Evolutionary conservation across 1,139 yeast genomes (phyloP).

Genomic region (Saccharomycopsis hybrid): DNA sequence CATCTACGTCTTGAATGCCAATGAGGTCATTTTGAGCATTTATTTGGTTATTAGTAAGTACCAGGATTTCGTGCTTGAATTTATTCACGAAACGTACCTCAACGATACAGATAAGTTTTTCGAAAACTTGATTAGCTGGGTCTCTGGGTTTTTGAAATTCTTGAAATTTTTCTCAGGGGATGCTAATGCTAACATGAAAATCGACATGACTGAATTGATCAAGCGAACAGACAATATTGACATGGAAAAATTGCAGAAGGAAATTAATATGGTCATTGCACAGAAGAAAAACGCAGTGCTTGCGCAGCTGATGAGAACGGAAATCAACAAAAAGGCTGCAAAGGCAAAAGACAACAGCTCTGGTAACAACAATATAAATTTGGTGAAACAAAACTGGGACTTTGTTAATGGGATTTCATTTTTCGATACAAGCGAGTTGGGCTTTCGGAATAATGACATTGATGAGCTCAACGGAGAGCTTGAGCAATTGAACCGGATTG

Average conservation of each 20-base stretch:
- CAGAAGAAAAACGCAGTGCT: slow-evolving; percentile 1
- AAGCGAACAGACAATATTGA: slow-evolving; percentile 2
- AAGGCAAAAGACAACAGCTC: no score
- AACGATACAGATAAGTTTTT: slow-evolving; percentile 20
- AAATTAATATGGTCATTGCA: slow-evolving; percentile 10
- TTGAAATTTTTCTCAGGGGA: slow-evolving; percentile 7
- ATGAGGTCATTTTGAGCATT: slow-evolving; percentile 18
- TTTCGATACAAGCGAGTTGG: slow-evolving; percentile 9
- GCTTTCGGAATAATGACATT: slow-evolving; percentile 10
- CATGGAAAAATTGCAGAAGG: slow-evolving; percentile 4
- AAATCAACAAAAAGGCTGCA: slow-evolving; percentile 4
- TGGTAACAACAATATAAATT: no score
- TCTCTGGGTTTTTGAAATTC: slow-evolving; percentile 8
- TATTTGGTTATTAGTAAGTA: slow-evolving; percentile 18
- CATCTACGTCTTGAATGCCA: slow-evolving; percentile 16
- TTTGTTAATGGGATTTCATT: slow-evolving; percentile 9
- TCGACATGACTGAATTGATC: slow-evolving; percentile 8
- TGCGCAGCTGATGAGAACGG: not conserved
- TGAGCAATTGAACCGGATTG: slow-evolving; percentile 5
- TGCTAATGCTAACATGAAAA: not conserved
- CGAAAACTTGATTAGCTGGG: slow-evolving; percentile 18
- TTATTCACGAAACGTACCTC: slow-evolving; percentile 19
- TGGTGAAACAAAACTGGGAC: slow-evolving; percentile 15
- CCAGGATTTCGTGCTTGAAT: slow-evolving; percentile 18
- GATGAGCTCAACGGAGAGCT: slow-evolving; percentile 16